phyloP scores from a whole-genome alignment of 495 filamentous ascomycete genomes.

The Neurospora sp. region DNA sequence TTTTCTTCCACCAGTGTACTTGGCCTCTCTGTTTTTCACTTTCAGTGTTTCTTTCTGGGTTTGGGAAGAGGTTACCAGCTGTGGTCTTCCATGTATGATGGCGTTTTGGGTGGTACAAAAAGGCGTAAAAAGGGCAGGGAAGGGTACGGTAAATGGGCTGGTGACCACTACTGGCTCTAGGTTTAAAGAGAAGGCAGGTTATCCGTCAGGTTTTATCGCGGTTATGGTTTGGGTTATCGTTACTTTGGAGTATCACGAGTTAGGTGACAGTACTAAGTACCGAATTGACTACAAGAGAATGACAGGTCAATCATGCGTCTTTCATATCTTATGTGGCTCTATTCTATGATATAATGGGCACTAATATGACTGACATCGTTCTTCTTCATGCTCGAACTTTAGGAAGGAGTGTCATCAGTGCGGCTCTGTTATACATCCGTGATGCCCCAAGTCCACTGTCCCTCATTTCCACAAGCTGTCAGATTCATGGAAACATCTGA shows the following conservation, averaged over 20 bases:
- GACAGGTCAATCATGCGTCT: neutral
- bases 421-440: too few relatives aligned
- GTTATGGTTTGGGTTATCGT: neutral
- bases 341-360: neutral
- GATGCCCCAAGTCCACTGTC: too few relatives aligned
- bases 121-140: neutral
- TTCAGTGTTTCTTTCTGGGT: neutral
- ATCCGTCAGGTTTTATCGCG: neutral
- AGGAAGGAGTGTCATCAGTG: too few relatives aligned
- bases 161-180: neutral
- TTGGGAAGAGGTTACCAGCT: neutral
- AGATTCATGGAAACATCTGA: too few relatives aligned
- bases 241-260: neutral
- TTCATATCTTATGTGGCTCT: neutral
- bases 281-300: neutral
- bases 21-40: neutral
- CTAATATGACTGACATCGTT: neutral
- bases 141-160: neutral
- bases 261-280: neutral
- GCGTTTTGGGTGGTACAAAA: neutral
- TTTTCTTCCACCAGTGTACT: neutral
- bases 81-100: neutral
- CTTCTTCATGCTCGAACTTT: neutral
- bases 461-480: too few relatives aligned
- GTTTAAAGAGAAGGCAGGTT: neutral